Percentiles rank a stretch among this genome's conserved stretches.
phyloP scores from a whole-genome alignment of 495 filamentous ascomycete genomes.

The Aspergillus heteromorphus region DNA sequence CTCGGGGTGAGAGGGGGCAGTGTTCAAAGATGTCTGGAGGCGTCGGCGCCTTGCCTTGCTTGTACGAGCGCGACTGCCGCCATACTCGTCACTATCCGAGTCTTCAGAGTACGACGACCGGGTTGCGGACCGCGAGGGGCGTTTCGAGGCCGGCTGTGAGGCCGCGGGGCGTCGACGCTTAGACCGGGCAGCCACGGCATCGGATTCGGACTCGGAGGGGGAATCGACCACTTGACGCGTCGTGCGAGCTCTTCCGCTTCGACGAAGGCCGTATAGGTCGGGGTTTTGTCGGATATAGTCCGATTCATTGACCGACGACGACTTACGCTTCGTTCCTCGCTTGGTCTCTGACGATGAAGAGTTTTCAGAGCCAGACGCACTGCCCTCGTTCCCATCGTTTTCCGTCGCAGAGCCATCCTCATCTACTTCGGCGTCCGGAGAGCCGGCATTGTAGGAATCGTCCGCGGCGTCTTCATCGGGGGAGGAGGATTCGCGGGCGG shows the following conservation, averaged over 20 bases:
- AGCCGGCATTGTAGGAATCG: slow-evolving; percentile 40
- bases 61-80: slow-evolving; percentile 61
- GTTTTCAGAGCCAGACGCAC: slow-evolving; percentile 47
- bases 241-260: slow-evolving; percentile 67
- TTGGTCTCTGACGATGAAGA: slow-evolving; percentile 63
- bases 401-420: slow-evolving; percentile 76
- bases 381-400: slow-evolving; percentile 51
- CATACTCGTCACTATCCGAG: slow-evolving; percentile 61
- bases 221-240: slow-evolving; percentile 58
- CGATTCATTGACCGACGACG: slow-evolving; percentile 63
- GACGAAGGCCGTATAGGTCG: slow-evolving; percentile 88
- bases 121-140: slow-evolving; percentile 39
- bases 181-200: slow-evolving; percentile 35
- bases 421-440: slow-evolving; percentile 46
- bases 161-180: slow-evolving; percentile 37
- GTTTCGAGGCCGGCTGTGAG: slow-evolving; percentile 39
- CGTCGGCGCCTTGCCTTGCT: slow-evolving; percentile 70
- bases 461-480: slow-evolving; percentile 62
- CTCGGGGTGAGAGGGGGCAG: slow-evolving; percentile 58
- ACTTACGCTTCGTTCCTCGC: slow-evolving; percentile 71
- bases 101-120: slow-evolving; percentile 39
- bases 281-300: slow-evolving; percentile 85
- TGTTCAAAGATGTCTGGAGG: slow-evolving; percentile 53
- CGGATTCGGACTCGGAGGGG: slow-evolving; percentile 60
- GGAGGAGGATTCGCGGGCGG: slow-evolving; percentile 45